Conservation (phyloP, 2,329 filamentous ascomycete genomes). For the Nemania sp. region DNA sequence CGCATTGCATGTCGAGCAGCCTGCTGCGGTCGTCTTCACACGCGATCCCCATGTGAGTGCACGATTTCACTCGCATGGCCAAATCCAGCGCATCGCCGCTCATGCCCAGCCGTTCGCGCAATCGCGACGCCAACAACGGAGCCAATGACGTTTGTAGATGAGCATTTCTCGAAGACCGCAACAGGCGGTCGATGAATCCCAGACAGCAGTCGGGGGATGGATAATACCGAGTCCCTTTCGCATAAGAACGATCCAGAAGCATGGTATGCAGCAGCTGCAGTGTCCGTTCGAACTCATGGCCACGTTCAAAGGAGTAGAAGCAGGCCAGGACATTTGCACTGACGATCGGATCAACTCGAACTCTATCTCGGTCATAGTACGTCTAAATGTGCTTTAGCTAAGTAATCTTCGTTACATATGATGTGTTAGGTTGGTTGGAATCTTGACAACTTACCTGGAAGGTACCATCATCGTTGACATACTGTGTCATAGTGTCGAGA, state of each 20-base stretch:
- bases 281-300: too few species aligned
- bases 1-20: slow-evolving; percentile 38
- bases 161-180: too few species aligned
- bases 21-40: slow-evolving; percentile 24
- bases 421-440: neutral
- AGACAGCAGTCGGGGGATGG: too few species aligned
- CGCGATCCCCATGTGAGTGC: slow-evolving; percentile 33
- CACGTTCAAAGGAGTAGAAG: neutral
- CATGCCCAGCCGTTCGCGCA: too few species aligned
- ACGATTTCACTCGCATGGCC: slow-evolving; percentile 38
- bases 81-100: slow-evolving; percentile 30
- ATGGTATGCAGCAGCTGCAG: too few species aligned
- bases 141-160: too few species aligned
- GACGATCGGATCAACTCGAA: neutral
- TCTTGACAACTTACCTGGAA: neutral
- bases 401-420: too few species aligned
- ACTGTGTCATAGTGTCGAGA: neutral
- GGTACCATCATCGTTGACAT: neutral
- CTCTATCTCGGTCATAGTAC: neutral
- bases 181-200: too few species aligned
- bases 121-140: too few species aligned
- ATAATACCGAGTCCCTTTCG: too few species aligned
- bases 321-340: neutral
- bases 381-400: neutral
- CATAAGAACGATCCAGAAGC: too few species aligned